Conservation (phyloP, 371 early-diverging fungal genomes). For the Apophysomyces trapeziformis region DNA sequence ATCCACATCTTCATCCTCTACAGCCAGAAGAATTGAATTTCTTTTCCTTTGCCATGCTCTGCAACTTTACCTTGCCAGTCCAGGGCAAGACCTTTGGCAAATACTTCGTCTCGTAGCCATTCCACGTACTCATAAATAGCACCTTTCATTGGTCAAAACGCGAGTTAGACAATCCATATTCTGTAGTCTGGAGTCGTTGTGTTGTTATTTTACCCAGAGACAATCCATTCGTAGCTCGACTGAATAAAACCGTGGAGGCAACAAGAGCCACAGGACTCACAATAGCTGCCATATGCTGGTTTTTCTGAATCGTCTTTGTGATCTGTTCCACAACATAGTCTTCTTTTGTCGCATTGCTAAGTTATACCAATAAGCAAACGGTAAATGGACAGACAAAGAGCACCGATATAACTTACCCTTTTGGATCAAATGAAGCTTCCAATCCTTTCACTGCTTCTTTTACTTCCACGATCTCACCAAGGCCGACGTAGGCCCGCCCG, state of each 20-base stretch:
- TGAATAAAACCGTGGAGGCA: conserved; percentile 49
- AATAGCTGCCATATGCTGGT: conserved; percentile 40
- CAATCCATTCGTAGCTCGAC: conserved; percentile 39
- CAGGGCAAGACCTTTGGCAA: conserved; percentile 30
- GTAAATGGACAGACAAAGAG: not conserved
- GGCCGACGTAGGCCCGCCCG: conserved; percentile 50
- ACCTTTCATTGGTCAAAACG: conserved; percentile 4
- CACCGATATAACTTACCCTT: not conserved
- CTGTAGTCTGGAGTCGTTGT: too few relatives aligned
- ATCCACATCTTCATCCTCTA: conserved; percentile 46
- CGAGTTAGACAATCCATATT: not conserved
- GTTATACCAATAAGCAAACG: not conserved
- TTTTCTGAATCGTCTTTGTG: conserved; percentile 38
- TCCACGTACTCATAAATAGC: conserved; percentile 37
- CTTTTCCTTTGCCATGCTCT: not conserved
- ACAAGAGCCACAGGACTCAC: conserved; percentile 50
- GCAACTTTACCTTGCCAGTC: conserved; percentile 48
- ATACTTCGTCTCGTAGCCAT: conserved; percentile 43
- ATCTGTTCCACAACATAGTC: conserved; percentile 24
- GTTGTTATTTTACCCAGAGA: conserved; percentile 29
- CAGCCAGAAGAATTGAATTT: not conserved
- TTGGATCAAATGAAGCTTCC: not conserved
- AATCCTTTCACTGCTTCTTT: conserved; percentile 22
- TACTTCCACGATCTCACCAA: conserved; percentile 42
- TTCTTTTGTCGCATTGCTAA: conserved; percentile 2